Percentiles rank a stretch among this genome's conserved stretches.
Conservation (phyloP, 768 basidiomycete genomes). For the Crassisporium funariophilum region DNA sequence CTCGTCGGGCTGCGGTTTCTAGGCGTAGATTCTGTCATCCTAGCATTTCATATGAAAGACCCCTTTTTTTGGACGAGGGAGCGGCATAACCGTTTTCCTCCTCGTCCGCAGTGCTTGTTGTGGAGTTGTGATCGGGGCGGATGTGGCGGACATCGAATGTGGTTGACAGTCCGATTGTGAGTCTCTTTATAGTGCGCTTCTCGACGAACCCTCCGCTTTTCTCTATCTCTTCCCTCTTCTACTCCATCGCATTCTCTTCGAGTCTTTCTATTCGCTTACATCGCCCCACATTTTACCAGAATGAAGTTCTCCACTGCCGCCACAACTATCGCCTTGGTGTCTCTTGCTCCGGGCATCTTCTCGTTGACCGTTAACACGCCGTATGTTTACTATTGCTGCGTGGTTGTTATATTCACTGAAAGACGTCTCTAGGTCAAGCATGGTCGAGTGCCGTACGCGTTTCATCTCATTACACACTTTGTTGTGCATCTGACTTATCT, state of each 20-base stretch:
- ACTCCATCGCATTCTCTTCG: slow-evolving; percentile 3
- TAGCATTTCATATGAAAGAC: slow-evolving; percentile 1
- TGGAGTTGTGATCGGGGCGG: slow-evolving; percentile 19
- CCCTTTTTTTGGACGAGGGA: too few relatives aligned
- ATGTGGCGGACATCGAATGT: slow-evolving; percentile 31
- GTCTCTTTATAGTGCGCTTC: slow-evolving; percentile 22
- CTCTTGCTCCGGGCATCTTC: slow-evolving; percentile 38
- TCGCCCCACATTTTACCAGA: slow-evolving; percentile 16
- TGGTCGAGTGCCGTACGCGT: slow-evolving; percentile 54
- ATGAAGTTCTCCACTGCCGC: slow-evolving; percentile 42
- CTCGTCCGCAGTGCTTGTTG: background rate
- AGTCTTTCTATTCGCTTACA: slow-evolving; percentile 14
- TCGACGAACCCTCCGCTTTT: background rate
- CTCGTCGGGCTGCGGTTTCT: too few relatives aligned
- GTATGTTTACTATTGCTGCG: slow-evolving; percentile 46
- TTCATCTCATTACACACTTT: background rate
- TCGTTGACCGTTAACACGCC: slow-evolving; percentile 67
- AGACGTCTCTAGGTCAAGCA: slow-evolving; percentile 21
- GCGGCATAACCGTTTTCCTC: background rate
- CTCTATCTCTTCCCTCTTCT: slow-evolving; percentile 7
- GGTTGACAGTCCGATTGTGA: slow-evolving; percentile 24
- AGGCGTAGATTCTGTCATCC: too few relatives aligned
- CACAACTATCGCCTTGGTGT: slow-evolving; percentile 37
- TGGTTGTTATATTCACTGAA: background rate
- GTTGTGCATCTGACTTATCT: background rate